Base-by-base conservation (phyloP, 1,284 basidiomycete species). In the Malassezia vespertilionis region DNA sequence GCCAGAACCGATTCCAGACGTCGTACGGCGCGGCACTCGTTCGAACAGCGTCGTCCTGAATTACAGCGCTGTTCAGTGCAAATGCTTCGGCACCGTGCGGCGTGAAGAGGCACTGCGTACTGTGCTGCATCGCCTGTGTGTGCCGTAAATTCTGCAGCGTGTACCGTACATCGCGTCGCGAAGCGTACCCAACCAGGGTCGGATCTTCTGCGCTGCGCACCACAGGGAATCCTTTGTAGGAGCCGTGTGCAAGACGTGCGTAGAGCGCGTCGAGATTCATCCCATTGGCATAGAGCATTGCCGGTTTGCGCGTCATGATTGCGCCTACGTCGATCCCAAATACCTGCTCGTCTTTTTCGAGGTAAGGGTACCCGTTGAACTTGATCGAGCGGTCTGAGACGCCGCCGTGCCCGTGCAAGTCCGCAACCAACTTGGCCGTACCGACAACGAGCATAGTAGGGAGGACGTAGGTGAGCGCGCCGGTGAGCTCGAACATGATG, bases 401-500 rank as follows among this genome's bases (percentile, higher is more conserved):
- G 2, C 93, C 93, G 40, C 80, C 85, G 10, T 82, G 83, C 17
- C 88, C 88, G 37, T 96, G 78, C 60, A 87, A 83, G 67, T 99
- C 93, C n/a, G 86, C 86, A 11, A 97, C 89, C 6, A 88, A 87
- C 73, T 96, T 97, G 12, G 93, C 95, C 27, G 93, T 89, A 28
- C 96, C 75, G 20, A 96, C 77, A 0, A 95, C 89, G 61, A 99
- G 88, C 93, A 99, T 99, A 4, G 89, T 93, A 0, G 93, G 93
- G 22, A 99, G 74, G 59, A 97, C 93, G 71, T 99, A 97, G 10
- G 89, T 96, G 60, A 97, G 73, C 1, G 93, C 91, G 8, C 93
- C 93, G 1, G 93, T 99, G n/a, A 99, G 77, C 69, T 99, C 93
- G 71, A 96, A 96, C 90, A 97, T 97, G 73, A 99, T 95, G 44